These are phyloP conservation scores for Immersiella caudata DNA, from an alignment of 495 filamentous ascomycete species.

Conservation along the genomic window DNA sequence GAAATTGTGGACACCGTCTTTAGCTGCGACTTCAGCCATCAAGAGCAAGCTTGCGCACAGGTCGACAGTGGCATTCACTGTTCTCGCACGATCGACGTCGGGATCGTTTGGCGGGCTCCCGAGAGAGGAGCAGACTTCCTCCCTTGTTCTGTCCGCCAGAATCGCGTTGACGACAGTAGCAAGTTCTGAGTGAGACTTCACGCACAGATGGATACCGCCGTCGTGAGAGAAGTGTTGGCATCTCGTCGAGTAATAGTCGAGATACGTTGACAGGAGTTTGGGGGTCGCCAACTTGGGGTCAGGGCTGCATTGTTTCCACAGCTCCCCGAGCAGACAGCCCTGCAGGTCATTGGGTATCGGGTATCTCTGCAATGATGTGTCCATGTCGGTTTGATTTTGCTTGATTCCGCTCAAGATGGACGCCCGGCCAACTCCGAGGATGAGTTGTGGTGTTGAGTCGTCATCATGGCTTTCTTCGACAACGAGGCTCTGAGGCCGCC, in stretches of 20 bases:
- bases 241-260: constrained; percentile 16
- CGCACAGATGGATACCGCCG: constrained; percentile 14
- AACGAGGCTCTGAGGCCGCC: not conserved
- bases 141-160: not conserved
- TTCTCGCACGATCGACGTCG: not conserved
- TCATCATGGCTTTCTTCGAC: not conserved
- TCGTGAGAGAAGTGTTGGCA: constrained; percentile 8
- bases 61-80: constrained; percentile 6
- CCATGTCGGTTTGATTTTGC: not conserved
- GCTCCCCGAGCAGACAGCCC: constrained; percentile 1
- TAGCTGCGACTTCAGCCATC: constrained; percentile 13
- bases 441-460: not conserved
- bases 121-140: not conserved
- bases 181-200: constrained; percentile 11
- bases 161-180: constrained; percentile 11
- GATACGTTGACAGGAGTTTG: constrained; percentile 2
- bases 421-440: not conserved
- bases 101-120: not conserved
- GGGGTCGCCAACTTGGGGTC: not conserved
- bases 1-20: not conserved
- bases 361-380: constrained; percentile 15
- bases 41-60: constrained; percentile 16
- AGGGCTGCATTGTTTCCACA: constrained; percentile 4
- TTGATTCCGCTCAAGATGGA: not conserved
- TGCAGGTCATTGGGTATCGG: not conserved